phyloP scores from a whole-genome alignment of 2,329 filamentous ascomycete species.

The Emmonsia crescens region DNA sequence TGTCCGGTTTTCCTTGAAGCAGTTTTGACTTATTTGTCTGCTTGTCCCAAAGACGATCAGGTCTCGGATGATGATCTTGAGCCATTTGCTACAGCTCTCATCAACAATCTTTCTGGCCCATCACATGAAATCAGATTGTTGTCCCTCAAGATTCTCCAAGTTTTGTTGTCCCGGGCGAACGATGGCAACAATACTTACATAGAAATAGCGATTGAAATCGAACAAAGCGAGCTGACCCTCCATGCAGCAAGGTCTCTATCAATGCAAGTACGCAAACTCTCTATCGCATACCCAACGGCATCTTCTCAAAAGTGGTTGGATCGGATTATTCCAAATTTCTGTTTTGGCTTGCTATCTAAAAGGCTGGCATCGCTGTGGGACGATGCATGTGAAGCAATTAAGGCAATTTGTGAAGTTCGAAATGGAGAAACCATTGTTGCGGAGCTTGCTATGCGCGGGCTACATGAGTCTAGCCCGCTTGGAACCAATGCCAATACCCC shows the following conservation, averaged over 20 bases:
- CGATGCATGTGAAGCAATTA: conserved; percentile 64
- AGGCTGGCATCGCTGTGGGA: conserved; percentile 81
- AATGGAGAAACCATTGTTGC: conserved; percentile 63
- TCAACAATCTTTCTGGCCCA: conserved; percentile 62
- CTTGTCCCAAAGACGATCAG: conserved; percentile 17
- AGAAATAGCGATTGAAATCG: conserved; percentile 61
- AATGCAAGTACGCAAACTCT: conserved; percentile 76
- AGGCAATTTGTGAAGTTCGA: conserved; percentile 60
- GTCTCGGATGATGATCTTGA: conserved; percentile 49
- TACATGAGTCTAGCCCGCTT: conserved; percentile 32
- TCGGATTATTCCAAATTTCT: conserved; percentile 65
- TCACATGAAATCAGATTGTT: conserved; percentile 64
- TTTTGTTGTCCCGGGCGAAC: conserved; percentile 42
- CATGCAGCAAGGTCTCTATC: conserved; percentile 66
- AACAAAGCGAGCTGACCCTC: conserved; percentile 66
- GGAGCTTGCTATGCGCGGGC: conserved; percentile 66
- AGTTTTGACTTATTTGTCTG: conserved; percentile 41
- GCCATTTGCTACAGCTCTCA: conserved; percentile 52
- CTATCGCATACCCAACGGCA: conserved; percentile 50
- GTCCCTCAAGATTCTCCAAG: conserved; percentile 60
- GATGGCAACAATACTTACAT: conserved; percentile 37
- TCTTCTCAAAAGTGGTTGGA: conserved; percentile 54
- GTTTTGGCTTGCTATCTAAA: conserved; percentile 81
- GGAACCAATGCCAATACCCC: not conserved
- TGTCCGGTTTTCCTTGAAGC: conserved; percentile 57